phyloP scores from a whole-genome alignment of 805 yeast genomes.

The Wickerhamiella slavikovae region DNA sequence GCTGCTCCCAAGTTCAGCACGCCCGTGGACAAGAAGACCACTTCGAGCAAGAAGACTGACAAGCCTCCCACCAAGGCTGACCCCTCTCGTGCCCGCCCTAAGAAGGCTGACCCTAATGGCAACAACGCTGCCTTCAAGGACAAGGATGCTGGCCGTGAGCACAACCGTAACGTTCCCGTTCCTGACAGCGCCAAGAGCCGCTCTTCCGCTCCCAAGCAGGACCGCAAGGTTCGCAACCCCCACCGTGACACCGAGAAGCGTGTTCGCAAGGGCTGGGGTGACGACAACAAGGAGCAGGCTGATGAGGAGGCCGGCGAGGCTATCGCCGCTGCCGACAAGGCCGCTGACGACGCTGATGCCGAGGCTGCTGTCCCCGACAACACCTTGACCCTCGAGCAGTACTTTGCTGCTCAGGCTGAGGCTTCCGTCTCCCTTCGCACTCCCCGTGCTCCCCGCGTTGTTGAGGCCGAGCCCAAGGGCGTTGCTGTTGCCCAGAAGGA shows the following conservation, averaged over 20 bases:
- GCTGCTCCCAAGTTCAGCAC: constrained; percentile 32
- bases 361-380: constrained; percentile 24
- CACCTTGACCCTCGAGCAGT: constrained; percentile 64
- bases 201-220: constrained; percentile 27
- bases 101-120: constrained; percentile 34
- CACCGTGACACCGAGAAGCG: constrained; percentile 73
- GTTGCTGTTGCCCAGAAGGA: constrained; percentile 26
- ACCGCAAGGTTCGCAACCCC: constrained; percentile 75
- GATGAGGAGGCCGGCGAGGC: constrained; percentile 33
- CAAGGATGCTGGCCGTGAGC: constrained; percentile 48
- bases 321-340: constrained; percentile 21
- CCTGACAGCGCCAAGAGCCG: constrained; percentile 31
- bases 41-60: constrained; percentile 62
- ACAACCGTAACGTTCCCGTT: constrained; percentile 27
- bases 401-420: constrained; percentile 41
- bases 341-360: constrained; percentile 20
- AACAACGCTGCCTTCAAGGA: constrained; percentile 73
- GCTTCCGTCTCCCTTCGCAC: constrained; percentile 10
- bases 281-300: constrained; percentile 47
- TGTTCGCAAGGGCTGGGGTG: constrained; percentile 78
- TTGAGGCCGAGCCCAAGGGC: constrained; percentile 34
- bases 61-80: constrained; percentile 28
- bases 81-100: constrained; percentile 41
- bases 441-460: constrained; percentile 7
- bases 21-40: constrained; percentile 47